Conservation (phyloP, 2,329 filamentous ascomycete species). For the Scedosporium minutisporum region DNA sequence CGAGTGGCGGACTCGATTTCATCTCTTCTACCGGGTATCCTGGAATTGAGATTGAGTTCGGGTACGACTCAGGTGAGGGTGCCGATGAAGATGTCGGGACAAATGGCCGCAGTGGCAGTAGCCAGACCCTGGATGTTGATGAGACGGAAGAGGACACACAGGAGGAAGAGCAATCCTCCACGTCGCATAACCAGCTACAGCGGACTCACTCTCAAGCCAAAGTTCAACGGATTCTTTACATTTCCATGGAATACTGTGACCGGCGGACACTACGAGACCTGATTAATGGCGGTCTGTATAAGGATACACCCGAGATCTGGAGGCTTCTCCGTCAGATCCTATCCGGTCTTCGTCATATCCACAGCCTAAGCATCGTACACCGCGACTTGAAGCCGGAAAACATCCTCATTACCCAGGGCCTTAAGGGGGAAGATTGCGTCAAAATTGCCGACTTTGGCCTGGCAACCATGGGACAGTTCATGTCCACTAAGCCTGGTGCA, state of each 20-base stretch:
- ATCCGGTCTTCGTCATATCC: slow-evolving; percentile 83
- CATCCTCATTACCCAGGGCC: slow-evolving; percentile 66
- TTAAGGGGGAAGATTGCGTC: slow-evolving; percentile 74
- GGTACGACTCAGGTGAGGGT: slow-evolving; percentile 39
- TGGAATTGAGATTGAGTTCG: slow-evolving; percentile 70
- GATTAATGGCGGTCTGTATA: slow-evolving; percentile 65
- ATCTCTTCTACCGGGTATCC: slow-evolving; percentile 78
- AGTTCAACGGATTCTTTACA: slow-evolving; percentile 65
- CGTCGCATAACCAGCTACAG: background rate
- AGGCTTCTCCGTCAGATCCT: slow-evolving; percentile 83
- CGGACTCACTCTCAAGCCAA: background rate
- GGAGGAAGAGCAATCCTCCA: slow-evolving; percentile 7
- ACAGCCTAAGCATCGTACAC: slow-evolving; percentile 85
- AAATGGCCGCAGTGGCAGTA: slow-evolving; percentile 23
- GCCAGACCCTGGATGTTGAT: slow-evolving; percentile 22
- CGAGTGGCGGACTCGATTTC: slow-evolving; percentile 78
- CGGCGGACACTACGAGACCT: slow-evolving; percentile 86
- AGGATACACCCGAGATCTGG: slow-evolving; percentile 74
- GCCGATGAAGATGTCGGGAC: slow-evolving; percentile 26
- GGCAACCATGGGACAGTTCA: slow-evolving; percentile 77
- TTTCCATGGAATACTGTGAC: slow-evolving; percentile 98
- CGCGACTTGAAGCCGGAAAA: slow-evolving; percentile 96
- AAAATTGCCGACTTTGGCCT: slow-evolving; percentile 96
- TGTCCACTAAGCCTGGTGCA: slow-evolving; percentile 42
- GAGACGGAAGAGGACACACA: slow-evolving; percentile 11